Evolutionary conservation across 2,329 filamentous ascomycete genomes (phyloP).

Genomic region (Botrytis pseudocinerea): DNA sequence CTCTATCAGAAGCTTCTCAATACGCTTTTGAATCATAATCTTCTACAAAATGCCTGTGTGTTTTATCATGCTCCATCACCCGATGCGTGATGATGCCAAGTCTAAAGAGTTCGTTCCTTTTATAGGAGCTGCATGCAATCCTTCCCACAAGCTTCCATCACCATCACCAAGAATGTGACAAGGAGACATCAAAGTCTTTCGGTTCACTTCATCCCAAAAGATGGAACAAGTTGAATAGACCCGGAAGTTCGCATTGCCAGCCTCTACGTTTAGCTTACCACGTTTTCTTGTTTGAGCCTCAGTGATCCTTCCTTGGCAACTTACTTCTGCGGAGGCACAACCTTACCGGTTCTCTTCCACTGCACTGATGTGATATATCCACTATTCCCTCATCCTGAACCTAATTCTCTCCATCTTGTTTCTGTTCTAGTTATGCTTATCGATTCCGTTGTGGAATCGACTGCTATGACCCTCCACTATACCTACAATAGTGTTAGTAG

Average conservation of each 20-base stretch:
- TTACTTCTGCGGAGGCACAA: slow-evolving; percentile 25
- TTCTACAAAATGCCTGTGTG: not conserved
- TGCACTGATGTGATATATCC: not conserved
- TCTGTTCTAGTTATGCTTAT: not conserved
- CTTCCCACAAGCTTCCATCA: not conserved
- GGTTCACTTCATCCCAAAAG: not conserved
- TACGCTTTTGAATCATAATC: not conserved
- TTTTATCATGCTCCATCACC: not conserved
- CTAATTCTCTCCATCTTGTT: slow-evolving; percentile 16
- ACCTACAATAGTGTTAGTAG: not conserved
- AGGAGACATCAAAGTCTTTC: not conserved
- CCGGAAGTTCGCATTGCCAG: not conserved
- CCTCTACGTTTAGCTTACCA: slow-evolving; percentile 4
- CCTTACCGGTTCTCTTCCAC: not conserved
- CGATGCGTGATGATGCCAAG: not conserved
- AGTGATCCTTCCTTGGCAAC: not conserved
- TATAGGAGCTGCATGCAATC: not conserved
- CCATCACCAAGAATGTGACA: not conserved
- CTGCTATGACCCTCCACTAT: not conserved
- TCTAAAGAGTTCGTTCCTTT: not conserved
- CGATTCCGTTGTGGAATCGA: not conserved
- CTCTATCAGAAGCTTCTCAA: not conserved
- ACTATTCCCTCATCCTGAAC: slow-evolving; percentile 7
- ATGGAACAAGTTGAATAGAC: not conserved
- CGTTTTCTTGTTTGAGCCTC: slow-evolving; percentile 18